Evolutionary conservation across 495 filamentous ascomycete species (phyloP), one percentile per base, ranked within the genome.

Genomic region (Penicillium daleae): DNA sequence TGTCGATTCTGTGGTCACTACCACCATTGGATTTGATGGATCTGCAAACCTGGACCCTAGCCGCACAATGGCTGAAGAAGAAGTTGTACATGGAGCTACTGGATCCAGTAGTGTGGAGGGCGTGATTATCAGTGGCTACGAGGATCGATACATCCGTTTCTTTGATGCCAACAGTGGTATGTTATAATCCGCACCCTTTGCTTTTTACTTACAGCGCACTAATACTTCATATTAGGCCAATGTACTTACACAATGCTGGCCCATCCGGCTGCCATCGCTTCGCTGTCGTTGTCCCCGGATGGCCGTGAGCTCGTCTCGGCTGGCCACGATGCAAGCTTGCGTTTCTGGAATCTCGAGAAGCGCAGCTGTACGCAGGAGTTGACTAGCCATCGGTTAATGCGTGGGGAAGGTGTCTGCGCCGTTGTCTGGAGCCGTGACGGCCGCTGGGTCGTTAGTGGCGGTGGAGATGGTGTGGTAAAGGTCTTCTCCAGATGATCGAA

Each of bases 241-340:
- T 97, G 93, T 80, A 97, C 96, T 17, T 99, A 98, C 75, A 93
- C 88, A 65, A 98, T 99, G 95, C 87, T 97, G 59, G 95, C 95
- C 3, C 95, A 99, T 71, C 92, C 94, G 2, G 89, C 92, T 4
- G 87, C 95, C 40, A 97, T 98, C 67, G 93, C 95, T 15, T 86
- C 91, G 13, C 86, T 99, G 17, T 93, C 91, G 0, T 85, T 99
- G 31, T 95, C 90, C 61, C 94, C 95, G 12, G 93, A 97, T 68
- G 93, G 93, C 29, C 86, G 89, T 48, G 95, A 99, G 82, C 89
- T 97, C 7, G 96, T 99, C 49, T 96, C 92, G 58, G 96, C 92
- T 10, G 95, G 96, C 50, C 95, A 99, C 74, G 95, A 99, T 69
- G 93, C 94, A 53, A 91, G 89, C 59, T 83, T 99, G 56, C 89